Conservation (phyloP, 2,329 filamentous ascomycete species). For the Macrophomina phaseolina region DNA sequence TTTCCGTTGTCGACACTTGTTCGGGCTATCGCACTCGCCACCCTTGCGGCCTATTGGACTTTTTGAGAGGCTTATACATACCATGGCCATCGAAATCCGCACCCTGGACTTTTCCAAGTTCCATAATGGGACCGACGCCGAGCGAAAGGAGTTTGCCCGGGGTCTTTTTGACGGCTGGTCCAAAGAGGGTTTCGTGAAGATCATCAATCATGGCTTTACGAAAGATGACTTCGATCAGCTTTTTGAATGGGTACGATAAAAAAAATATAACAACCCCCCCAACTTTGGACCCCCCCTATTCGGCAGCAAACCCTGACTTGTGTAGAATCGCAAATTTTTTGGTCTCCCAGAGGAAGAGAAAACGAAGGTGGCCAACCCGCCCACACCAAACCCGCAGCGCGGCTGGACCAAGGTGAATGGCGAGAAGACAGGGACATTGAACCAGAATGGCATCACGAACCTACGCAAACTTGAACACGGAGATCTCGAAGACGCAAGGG, state of each 20-base stretch:
- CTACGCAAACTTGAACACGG: slow-evolving; percentile 35
- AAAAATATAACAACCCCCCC: neutral
- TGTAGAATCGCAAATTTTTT: slow-evolving; percentile 39
- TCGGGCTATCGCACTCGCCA: neutral
- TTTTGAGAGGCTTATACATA: neutral
- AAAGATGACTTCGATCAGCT: slow-evolving; percentile 2
- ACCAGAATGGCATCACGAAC: slow-evolving; percentile 35
- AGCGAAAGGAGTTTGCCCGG: neutral
- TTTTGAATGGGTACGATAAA: neutral
- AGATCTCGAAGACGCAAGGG: slow-evolving; percentile 1
- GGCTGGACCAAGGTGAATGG: slow-evolving; percentile 47
- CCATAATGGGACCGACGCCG: neutral
- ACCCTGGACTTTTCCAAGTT: slow-evolving; percentile 6
- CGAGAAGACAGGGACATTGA: slow-evolving; percentile 44
- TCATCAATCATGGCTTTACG: slow-evolving; percentile 1
- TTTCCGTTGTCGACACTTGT: neutral
- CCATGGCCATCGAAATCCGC: slow-evolving; percentile 1
- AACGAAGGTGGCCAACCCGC: slow-evolving; percentile 45
- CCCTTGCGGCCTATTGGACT: neutral
- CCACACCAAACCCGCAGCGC: slow-evolving; percentile 45
- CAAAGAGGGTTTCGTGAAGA: slow-evolving; percentile 4
- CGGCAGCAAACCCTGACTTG: neutral
- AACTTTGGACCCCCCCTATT: neutral
- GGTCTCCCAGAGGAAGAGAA: slow-evolving; percentile 43
- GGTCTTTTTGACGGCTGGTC: slow-evolving; percentile 3